Evolutionary conservation across 179 eudicot genomes (phyloP), one percentile per base, ranked within the genome.

Genomic region (Amaranthus tricolor): DNA sequence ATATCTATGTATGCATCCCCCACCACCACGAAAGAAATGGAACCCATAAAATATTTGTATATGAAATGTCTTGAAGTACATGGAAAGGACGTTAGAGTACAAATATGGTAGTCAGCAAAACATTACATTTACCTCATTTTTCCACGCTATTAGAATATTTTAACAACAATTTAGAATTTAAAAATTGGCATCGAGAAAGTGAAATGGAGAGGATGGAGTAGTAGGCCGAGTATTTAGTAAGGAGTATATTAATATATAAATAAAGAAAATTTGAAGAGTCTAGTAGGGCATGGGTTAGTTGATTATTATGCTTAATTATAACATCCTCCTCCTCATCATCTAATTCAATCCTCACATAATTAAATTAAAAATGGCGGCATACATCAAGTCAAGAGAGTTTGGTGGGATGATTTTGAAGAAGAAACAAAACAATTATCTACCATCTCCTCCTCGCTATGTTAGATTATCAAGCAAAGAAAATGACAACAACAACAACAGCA

Each of bases 401-500:
- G 82, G 78, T 54, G 82, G 78, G 21, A 79, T 20, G 69, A 59
- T 75, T 20, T n/a, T 21, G 10, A 68, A 59, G 77, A 73, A 66
- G 62, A 77, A 55, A 13, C 20, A 70, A 31, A 16, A 57, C 7
- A 17, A 59, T 4, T 62, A 24, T 51, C 24, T 74, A 56, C 74
- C 73, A 47, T 73, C 78, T 16, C 78, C 78, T 45, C 64, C 74
- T 68, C 74, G 71, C 64, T 79, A 79, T 45, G 77, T 74, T 21
- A 47, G 47, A 48, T 54, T 79, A 56, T 67, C 72, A 9, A 16
- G 53, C n/a, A 31, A 15, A 24, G 8, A 15, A 15, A 10, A 67
- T 7, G 62, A 60, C 11, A 57, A 61, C 2, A 59, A 19, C 15
- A 17, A 66, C 5, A 6, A 47, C 0, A 20, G 14, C 4, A 52